Conservation (phyloP, 257 asterid species). For the Scutellaria minor region DNA sequence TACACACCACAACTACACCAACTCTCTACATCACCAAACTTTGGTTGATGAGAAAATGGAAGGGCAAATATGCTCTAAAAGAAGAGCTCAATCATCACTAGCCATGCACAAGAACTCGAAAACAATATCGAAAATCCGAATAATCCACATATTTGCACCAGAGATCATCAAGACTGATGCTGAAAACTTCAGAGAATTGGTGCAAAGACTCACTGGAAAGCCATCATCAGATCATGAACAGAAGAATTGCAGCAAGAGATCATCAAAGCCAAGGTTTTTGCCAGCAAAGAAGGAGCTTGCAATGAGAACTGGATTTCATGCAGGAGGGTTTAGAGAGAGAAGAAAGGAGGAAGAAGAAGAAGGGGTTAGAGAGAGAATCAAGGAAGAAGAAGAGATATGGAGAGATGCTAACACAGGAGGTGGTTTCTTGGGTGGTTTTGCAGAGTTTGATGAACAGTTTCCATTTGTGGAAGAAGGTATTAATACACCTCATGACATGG, state of each 20-base stretch:
- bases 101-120: constrained; percentile 64
- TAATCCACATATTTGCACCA: constrained; percentile 93
- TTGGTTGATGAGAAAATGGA: no score
- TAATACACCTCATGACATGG: not conserved
- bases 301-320: constrained; percentile 35
- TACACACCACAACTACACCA: not conserved
- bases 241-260: not conserved
- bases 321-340: not conserved
- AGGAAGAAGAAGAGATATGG: constrained; percentile 87
- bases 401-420: constrained; percentile 63
- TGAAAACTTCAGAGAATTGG: constrained; percentile 73
- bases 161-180: constrained; percentile 86
- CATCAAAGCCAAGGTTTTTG: constrained; percentile 26
- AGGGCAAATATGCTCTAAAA: no score
- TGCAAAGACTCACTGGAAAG: constrained; percentile 91
- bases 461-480: constrained; percentile 45
- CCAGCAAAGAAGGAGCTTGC: constrained; percentile 33
- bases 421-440: constrained; percentile 68
- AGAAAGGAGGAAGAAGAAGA: no score
- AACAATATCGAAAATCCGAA: constrained; percentile 71
- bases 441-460: constrained; percentile 49
- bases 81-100: constrained; percentile 13
- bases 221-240: constrained; percentile 41
- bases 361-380: constrained; percentile 49
- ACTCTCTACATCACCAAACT: no score